A percentile compares a stretch with the other conserved stretches of the same genome.
Conservation (phyloP, 805 yeast species). For the Metschnikowia chrysomelidarum region DNA sequence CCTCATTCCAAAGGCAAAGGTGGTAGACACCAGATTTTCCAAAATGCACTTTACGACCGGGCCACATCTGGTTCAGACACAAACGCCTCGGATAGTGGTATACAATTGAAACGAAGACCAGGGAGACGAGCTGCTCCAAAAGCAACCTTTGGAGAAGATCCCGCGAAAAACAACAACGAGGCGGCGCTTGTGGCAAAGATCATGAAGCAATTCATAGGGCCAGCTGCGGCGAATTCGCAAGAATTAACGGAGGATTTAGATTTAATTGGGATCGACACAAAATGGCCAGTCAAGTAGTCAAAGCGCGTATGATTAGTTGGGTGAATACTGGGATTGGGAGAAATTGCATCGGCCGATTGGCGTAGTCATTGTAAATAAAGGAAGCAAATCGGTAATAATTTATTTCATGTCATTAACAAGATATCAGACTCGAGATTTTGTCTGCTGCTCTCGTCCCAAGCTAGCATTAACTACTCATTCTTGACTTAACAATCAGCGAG, state of each 20-base stretch:
- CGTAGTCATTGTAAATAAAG: too few species aligned
- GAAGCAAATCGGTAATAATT: too few species aligned
- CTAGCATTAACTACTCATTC: too few species aligned
- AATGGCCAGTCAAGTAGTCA: constrained; percentile 30
- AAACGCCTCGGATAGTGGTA: constrained; percentile 20
- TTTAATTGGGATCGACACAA: constrained; percentile 33
- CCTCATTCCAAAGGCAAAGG: constrained; percentile 18
- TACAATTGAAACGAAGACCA: constrained; percentile 31
- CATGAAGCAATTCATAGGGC: constrained; percentile 43
- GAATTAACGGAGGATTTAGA: constrained; percentile 37
- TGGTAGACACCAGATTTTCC: constrained; percentile 40
- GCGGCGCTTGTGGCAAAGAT: constrained; percentile 40
- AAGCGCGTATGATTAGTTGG: too few species aligned
- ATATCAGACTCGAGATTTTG: too few species aligned
- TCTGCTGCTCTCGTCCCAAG: too few species aligned
- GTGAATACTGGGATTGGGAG: too few species aligned
- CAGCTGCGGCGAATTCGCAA: constrained; percentile 32
- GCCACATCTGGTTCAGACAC: constrained; percentile 43
- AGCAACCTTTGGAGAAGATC: constrained; percentile 18
- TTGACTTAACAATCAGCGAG: too few species aligned
- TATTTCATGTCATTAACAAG: too few species aligned
- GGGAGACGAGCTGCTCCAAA: constrained; percentile 35
- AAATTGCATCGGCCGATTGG: too few species aligned
- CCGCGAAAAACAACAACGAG: constrained; percentile 28
- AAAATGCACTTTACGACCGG: constrained; percentile 37